Evolutionary conservation across 2,329 filamentous ascomycete species (phyloP), one percentile per base, ranked within the genome.

Genomic region (Phyllosticta citribraziliensis): DNA sequence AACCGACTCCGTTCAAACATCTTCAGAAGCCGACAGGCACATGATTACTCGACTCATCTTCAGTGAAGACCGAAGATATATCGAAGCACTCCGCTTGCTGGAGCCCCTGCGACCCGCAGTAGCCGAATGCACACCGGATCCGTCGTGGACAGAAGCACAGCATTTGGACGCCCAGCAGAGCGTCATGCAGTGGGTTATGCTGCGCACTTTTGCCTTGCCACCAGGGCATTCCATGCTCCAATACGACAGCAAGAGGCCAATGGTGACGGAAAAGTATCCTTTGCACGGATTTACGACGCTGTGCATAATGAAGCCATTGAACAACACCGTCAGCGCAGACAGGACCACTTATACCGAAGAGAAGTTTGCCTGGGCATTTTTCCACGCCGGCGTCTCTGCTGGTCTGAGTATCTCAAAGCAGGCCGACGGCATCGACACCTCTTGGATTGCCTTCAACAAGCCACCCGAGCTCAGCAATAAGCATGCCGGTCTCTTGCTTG

Each of bases 401-500:
- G 94, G 94, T 2, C 77, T 99, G 25, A 89, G 91, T 62, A 96
- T 99, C 57, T 96, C 94, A 5, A 88, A 87, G 12, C 83, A 90
- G 61, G 93, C 92, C 3, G 91, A 91, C 69, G 93, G 93, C 3
- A 97, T 99, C 64, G 94, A 99, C 70, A 97, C 92, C 0, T 97
- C 93, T 0, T 99, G 95, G 95, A 97, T 99, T 66, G 82, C 97
- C 35, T 99, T 95, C 80, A 99, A 99, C 77, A 97, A 96, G 71
- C 93, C 94, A 0, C 83, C 85, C 47, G 94, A 99, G 58, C 81
- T 97, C 14, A 97, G 88, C 65, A 97, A 97, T 70, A 84, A 94
- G n/a, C 94, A 99, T 72, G 95, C 94, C 30, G 94, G 94, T 0
- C 94, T 99, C 65, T 76, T 99, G 52, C 80, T 99, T 0, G 94